Conservation (phyloP, 169 alveolate genomes). For the Plasmodium coatneyi region DNA sequence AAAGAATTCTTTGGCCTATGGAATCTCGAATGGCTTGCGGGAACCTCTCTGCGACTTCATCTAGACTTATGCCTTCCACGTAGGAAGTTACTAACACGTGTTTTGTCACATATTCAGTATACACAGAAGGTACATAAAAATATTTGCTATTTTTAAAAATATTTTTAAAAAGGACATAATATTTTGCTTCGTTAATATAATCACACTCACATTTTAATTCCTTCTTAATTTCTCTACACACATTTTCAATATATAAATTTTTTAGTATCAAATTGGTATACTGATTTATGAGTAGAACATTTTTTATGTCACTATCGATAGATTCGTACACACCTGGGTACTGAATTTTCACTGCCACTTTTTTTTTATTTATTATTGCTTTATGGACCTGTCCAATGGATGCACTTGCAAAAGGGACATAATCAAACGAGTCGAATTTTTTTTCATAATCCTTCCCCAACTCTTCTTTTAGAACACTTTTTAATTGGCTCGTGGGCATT, state of each 20-base stretch:
- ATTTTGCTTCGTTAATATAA: constrained; percentile 85
- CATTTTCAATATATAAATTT: constrained; percentile 79
- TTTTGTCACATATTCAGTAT: constrained; percentile 78
- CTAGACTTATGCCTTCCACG: constrained; percentile 80
- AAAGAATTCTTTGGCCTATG: constrained; percentile 85
- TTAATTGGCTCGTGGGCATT: constrained; percentile 91
- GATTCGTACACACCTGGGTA: constrained; percentile 86
- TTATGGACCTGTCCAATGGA: constrained; percentile 87
- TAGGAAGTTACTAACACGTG: constrained; percentile 80
- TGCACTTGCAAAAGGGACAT: constrained; percentile 89
- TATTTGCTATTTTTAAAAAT: constrained; percentile 78
- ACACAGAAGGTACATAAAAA: constrained; percentile 82
- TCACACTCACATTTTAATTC: constrained; percentile 85
- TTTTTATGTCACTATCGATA: constrained; percentile 83
- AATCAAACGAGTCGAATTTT: constrained; percentile 82
- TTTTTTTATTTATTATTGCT: constrained; percentile 75
- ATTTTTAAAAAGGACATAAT: constrained; percentile 80
- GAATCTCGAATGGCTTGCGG: constrained; percentile 84
- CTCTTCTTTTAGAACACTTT: constrained; percentile 86
- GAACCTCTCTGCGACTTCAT: constrained; percentile 60
- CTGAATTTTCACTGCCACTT: constrained; percentile 83
- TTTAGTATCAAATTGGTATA: constrained; percentile 80
- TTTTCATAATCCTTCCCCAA: constrained; percentile 89
- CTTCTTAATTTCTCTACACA: constrained; percentile 79
- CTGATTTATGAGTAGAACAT: constrained; percentile 78